phyloP scores from a whole-genome alignment of 2,329 filamentous ascomycete species.

The Aspergillus sclerotialis region DNA sequence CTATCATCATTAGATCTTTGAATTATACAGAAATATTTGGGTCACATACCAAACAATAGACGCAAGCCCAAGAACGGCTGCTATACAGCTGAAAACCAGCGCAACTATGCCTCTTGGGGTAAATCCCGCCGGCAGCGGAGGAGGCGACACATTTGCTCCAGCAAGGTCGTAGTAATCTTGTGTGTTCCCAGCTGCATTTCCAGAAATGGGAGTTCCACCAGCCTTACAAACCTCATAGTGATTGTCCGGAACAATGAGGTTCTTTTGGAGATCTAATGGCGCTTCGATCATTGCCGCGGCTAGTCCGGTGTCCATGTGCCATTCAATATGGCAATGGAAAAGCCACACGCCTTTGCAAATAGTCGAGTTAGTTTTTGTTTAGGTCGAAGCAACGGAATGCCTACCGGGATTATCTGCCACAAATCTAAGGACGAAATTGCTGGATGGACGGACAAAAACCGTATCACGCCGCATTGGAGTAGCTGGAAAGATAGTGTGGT shows the following conservation, averaged over 20 bases:
- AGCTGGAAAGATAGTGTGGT: too few relatives aligned
- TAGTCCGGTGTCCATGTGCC: conserved; percentile 46
- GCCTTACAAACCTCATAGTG: not conserved
- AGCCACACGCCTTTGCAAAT: too few relatives aligned
- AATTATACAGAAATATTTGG: conserved; percentile 46
- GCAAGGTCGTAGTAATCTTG: not conserved
- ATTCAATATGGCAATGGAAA: conserved; percentile 43
- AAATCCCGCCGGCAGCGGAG: conserved; percentile 61
- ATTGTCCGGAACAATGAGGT: not conserved
- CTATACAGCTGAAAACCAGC: conserved; percentile 62
- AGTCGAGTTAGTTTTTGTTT: too few relatives aligned
- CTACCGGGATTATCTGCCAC: conserved; percentile 42
- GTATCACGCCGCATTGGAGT: conserved; percentile 46
- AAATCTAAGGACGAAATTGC: conserved; percentile 48
- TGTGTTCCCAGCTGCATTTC: not conserved
- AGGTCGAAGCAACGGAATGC: too few relatives aligned
- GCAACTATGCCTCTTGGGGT: conserved; percentile 64
- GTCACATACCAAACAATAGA: conserved; percentile 66
- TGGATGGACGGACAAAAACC: conserved; percentile 43
- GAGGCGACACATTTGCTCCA: too few relatives aligned
- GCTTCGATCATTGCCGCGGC: conserved; percentile 47
- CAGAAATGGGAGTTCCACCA: not conserved
- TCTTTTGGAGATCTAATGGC: conserved; percentile 23
- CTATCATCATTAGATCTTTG: conserved; percentile 65
- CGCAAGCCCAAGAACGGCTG: conserved; percentile 60